Base-by-base conservation (phyloP, 371 early-diverging fungal genomes). In the Rhizopus sp. region DNA sequence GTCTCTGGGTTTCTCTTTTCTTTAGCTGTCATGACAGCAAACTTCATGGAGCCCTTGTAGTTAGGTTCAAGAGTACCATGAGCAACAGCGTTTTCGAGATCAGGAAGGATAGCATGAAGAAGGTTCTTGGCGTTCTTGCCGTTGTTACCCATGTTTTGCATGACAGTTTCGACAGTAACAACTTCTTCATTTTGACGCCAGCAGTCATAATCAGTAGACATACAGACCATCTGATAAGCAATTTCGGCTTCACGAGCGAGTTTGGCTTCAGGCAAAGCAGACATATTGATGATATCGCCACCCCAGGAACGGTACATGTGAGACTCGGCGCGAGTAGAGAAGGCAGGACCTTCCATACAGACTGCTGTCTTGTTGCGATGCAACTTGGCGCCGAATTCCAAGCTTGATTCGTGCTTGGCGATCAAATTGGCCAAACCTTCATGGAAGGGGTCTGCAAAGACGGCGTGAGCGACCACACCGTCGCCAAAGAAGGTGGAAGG, bases 201-300 rank as follows among this genome's bases (percentile, higher is more conserved):
- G 80, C 95, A 94, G 69, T 98, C 99, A 63, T 97, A 98, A 77
- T 98, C 99, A 41, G 99, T 98, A n/a, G 93, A 86, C 99, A 98
- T 98, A 83, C 97, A 97, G 13, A 98, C 83, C 90, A 96, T 92
- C 64, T 94, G 94, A 68, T 98, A 98, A 10, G 93, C 94, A 53
- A 98, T 94, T 78, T 97, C 99, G 38, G 96, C 96, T 75, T 98
- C 99, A 49, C 94, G 84, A 15, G 99, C 99, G 40, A 98, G 80
- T 75, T 98, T 98, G 60, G 97, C 83, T 72, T 98, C 99, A 23
- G 98, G 97, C 53, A 97, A 67, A 16, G 84, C 93, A 32, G 93
- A 89, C 99, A 98, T 98, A 85, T 98, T 98, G 86, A 98, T 95
- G 38, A 98, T 73, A 73, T 92, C 93, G 55, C 83, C 91, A 55